A percentile compares a stretch with the other conserved stretches of the same genome.
These are phyloP conservation scores for Forsythia viridissima DNA, from an alignment of 257 asterid species.

Conservation along the genomic window DNA sequence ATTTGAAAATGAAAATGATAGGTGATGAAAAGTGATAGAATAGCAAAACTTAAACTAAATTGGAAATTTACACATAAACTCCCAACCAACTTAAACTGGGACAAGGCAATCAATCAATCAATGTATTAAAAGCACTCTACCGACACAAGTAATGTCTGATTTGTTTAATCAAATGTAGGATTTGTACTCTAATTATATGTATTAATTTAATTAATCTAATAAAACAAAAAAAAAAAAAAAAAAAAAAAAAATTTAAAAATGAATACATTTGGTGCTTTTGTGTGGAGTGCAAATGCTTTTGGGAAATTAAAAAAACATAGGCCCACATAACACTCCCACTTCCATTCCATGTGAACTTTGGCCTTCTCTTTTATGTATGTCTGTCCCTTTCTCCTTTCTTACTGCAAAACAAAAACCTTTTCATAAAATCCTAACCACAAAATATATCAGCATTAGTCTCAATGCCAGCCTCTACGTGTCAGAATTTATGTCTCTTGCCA, in stretches of 20 bases:
- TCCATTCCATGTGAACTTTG: conserved; percentile 33
- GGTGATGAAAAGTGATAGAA: no score
- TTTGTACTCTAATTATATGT: background rate
- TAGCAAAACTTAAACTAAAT: no score
- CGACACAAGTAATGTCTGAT: background rate
- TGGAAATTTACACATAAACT: no score
- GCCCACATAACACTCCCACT: conserved; percentile 25
- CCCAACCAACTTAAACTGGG: no score
- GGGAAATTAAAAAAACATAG: background rate
- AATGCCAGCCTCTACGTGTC: conserved; percentile 9
- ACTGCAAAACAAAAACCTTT: background rate
- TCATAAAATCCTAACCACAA: conserved; percentile 14
- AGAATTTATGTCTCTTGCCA: conserved; percentile 23
- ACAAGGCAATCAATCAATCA: no score
- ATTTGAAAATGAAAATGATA: no score
- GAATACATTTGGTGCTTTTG: conserved; percentile 5
- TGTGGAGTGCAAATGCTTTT: background rate
- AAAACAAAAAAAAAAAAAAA: background rate
- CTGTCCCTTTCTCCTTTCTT: background rate
- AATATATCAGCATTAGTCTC: background rate
- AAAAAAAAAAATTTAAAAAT: no score
- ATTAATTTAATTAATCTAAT: background rate
- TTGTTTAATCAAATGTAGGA: background rate
- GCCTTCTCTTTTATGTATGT: background rate
- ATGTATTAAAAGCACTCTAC: background rate